Evolutionary conservation across 768 basidiomycete species (phyloP).

Genomic region (Cyclocybe aegerita): DNA sequence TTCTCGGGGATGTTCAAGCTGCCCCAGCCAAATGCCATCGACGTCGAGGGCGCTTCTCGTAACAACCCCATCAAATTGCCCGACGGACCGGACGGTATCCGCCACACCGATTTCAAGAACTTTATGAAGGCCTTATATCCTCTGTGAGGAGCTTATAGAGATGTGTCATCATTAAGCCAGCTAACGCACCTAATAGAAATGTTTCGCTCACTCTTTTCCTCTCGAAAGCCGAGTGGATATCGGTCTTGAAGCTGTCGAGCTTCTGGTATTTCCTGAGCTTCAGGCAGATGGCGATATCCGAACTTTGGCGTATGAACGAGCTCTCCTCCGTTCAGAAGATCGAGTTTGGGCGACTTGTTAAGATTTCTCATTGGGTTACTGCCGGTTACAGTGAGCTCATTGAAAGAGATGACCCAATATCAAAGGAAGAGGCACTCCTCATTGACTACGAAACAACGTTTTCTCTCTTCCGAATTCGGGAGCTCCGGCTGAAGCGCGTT

Average conservation of each 20-base stretch:
- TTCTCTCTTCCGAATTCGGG: constrained; percentile 17
- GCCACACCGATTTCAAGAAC: constrained; percentile 3
- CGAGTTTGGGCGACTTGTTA: constrained; percentile 28
- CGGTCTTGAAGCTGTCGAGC: constrained; percentile 35
- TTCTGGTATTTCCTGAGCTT: constrained; percentile 37
- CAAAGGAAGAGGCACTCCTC: constrained; percentile 20
- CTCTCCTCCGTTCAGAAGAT: constrained; percentile 28
- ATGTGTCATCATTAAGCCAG: neutral
- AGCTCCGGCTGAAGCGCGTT: constrained; percentile 4
- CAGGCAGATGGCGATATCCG: constrained; percentile 26
- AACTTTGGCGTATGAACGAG: constrained; percentile 15
- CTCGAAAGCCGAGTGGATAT: constrained; percentile 31
- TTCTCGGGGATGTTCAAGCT: constrained; percentile 10
- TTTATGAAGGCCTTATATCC: constrained; percentile 15
- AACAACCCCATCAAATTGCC: constrained; percentile 7
- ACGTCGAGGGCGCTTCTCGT: neutral
- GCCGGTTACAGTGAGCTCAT: constrained; percentile 24
- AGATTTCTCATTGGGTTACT: constrained; percentile 32
- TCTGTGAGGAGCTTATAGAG: neutral
- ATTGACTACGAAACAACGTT: constrained; percentile 24
- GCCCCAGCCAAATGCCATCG: neutral
- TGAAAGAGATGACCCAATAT: constrained; percentile 19
- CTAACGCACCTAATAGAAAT: neutral
- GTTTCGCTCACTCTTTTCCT: constrained; percentile 2
- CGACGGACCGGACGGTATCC: neutral